A percentile compares a stretch with the other conserved stretches of the same genome.
Conservation (phyloP, 768 basidiomycete genomes). For the Phylloporus sp. region DNA sequence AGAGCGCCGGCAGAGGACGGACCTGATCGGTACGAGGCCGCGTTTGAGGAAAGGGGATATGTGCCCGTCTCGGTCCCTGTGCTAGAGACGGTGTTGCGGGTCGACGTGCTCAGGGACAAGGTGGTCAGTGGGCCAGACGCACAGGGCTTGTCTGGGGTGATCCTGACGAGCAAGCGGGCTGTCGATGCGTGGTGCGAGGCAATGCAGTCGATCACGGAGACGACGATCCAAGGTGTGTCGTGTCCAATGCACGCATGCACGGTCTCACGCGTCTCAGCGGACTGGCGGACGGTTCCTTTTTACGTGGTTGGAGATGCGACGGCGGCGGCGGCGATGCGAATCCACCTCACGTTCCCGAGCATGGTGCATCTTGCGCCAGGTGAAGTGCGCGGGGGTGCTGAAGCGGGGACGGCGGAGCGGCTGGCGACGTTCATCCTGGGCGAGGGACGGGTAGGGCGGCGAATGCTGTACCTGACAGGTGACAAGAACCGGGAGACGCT, state of each 20-base stretch:
- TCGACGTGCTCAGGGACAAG: constrained; percentile 39
- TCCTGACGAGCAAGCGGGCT: constrained; percentile 75
- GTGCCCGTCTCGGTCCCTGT: constrained; percentile 58
- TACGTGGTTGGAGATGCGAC: constrained; percentile 76
- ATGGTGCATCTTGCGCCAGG: constrained; percentile 33
- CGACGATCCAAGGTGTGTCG: constrained; percentile 13
- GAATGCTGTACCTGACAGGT: constrained; percentile 72
- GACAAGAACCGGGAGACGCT: constrained; percentile 82
- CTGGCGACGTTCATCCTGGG: constrained; percentile 60
- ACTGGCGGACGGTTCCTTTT: constrained; percentile 62
- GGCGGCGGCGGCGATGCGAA: constrained; percentile 38
- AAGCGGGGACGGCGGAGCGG: constrained; percentile 62
- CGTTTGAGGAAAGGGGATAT: constrained; percentile 47
- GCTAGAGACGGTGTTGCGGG: constrained; percentile 60
- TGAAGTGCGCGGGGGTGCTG: constrained; percentile 39
- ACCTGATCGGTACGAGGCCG: constrained; percentile 55
- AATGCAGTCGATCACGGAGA: constrained; percentile 17
- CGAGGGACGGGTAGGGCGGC: constrained; percentile 21
- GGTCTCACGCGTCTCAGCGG: constrained; percentile 22
- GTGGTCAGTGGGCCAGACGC: constrained; percentile 36
- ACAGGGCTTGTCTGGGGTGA: constrained; percentile 48
- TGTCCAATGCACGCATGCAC: neutral
- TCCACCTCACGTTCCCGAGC: constrained; percentile 27
- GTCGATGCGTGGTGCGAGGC: constrained; percentile 65
- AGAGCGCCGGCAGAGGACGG: constrained; percentile 32